phyloP scores from a whole-genome alignment of 2,329 filamentous ascomycete species.

The Magnaporthiopsis incrustans region DNA sequence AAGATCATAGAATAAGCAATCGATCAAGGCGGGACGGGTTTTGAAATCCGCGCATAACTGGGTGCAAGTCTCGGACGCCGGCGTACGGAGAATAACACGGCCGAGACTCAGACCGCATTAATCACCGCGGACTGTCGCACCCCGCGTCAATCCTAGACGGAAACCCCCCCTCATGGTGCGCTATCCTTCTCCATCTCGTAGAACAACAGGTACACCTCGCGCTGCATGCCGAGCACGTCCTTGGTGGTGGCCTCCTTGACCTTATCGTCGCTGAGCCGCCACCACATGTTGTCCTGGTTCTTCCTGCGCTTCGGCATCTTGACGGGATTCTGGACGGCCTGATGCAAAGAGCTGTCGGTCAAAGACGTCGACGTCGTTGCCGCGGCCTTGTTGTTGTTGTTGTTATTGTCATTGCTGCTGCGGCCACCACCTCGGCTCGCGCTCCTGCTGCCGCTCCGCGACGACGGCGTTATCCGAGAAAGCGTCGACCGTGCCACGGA shows the following conservation, averaged over 20 bases:
- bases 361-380: neutral
- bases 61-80: neutral
- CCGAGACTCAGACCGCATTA: neutral
- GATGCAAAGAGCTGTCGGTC: conserved; percentile 9
- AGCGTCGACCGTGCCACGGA: conserved; percentile 50
- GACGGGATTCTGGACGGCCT: conserved; percentile 6
- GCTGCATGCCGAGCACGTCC: conserved; percentile 88
- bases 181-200: conserved; percentile 69
- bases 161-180: neutral
- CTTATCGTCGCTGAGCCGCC: conserved; percentile 96
- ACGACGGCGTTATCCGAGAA: conserved; percentile 34
- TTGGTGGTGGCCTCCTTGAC: conserved; percentile 88
- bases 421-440: conserved; percentile 11
- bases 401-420: conserved; percentile 4
- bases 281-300: conserved; percentile 72
- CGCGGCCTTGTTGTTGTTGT: conserved; percentile 12
- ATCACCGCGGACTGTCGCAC: neutral
- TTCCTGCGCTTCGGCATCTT: conserved; percentile 20
- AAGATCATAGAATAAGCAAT: neutral
- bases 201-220: conserved; percentile 91
- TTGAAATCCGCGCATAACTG: neutral
- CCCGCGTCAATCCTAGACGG: neutral
- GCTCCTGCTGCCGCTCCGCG: conserved; percentile 21
- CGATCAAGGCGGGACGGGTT: neutral
- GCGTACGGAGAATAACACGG: neutral